These are phyloP conservation scores for Angophora floribunda DNA, from an alignment of 345 rosid genomes.

Conservation along the genomic window DNA sequence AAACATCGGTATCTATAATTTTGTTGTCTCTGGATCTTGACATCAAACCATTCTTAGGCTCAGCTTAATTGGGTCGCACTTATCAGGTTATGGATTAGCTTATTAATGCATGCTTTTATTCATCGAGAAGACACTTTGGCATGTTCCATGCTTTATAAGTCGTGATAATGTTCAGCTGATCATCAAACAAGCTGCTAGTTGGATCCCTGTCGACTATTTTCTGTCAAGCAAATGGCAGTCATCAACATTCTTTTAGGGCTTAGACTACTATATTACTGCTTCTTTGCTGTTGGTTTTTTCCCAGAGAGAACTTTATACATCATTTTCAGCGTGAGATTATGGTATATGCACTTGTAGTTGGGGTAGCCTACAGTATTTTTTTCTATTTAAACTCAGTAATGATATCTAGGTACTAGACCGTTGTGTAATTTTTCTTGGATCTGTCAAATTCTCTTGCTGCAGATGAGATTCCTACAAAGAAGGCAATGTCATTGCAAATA, in stretches of 20 bases:
- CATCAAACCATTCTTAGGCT: not conserved
- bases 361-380: not conserved
- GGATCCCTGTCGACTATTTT: not conserved
- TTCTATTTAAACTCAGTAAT: not conserved
- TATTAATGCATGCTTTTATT: not conserved
- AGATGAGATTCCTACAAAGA: constrained; percentile 88
- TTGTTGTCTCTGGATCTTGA: not conserved
- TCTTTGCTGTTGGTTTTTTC: not conserved
- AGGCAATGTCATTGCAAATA: constrained; percentile 83
- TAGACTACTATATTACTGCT: not conserved
- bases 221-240: not conserved
- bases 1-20: not conserved
- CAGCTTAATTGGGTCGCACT: not conserved
- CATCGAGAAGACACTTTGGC: not conserved
- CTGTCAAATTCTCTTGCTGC: constrained; percentile 9
- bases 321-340: not conserved
- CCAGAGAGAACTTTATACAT: not conserved
- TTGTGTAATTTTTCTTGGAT: not conserved
- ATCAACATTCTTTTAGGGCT: not conserved
- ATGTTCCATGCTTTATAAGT: not conserved
- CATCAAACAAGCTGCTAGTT: not conserved
- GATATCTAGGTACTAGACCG: not conserved
- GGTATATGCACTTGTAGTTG: not conserved
- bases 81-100: not conserved
- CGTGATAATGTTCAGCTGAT: not conserved